These are phyloP conservation scores for Bonnemaisonia californica DNA, from an alignment of 31 red algal genomes.

Conservation along the genomic window DNA sequence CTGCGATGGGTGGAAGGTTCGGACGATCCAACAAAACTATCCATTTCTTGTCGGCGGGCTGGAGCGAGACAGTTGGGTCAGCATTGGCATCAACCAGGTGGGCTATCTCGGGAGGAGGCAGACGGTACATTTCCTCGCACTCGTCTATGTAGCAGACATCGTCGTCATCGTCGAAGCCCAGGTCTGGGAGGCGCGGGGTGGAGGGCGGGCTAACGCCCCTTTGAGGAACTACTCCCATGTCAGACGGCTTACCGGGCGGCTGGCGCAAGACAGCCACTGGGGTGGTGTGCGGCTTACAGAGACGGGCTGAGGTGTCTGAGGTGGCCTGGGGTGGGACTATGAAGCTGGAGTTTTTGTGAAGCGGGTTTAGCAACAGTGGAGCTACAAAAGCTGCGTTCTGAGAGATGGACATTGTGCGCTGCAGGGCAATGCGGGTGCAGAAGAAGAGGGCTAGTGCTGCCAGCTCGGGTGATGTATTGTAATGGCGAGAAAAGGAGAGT, in stretches of 20 bases:
- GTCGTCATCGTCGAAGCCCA: conserved; percentile 30
- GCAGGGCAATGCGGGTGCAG: no score
- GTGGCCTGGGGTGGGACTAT: no score
- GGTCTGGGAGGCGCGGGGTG: background rate
- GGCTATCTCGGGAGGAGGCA: conserved; percentile 67
- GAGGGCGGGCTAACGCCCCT: background rate
- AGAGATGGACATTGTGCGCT: no score
- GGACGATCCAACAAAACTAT: conserved; percentile 76
- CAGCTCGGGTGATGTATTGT: no score
- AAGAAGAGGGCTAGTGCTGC: no score
- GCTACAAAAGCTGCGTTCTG: no score
- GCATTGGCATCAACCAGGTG: conserved; percentile 68
- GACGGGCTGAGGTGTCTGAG: no score
- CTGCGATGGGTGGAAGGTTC: conserved; percentile 73
- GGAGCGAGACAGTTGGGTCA: conserved; percentile 73
- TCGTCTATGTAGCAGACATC: conserved; percentile 65
- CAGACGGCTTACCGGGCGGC: background rate
- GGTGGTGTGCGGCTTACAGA: background rate
- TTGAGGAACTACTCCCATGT: background rate
- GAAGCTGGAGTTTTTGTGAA: no score
- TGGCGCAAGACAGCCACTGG: background rate
- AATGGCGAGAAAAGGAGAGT: no score
- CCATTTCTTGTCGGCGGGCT: conserved; percentile 64
- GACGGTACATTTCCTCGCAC: conserved; percentile 59
- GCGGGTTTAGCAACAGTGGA: no score